A percentile compares a stretch with the other conserved stretches of the same genome.
Conservation (phyloP, 495 filamentous ascomycete species). For the Talaromyces adpressus region DNA sequence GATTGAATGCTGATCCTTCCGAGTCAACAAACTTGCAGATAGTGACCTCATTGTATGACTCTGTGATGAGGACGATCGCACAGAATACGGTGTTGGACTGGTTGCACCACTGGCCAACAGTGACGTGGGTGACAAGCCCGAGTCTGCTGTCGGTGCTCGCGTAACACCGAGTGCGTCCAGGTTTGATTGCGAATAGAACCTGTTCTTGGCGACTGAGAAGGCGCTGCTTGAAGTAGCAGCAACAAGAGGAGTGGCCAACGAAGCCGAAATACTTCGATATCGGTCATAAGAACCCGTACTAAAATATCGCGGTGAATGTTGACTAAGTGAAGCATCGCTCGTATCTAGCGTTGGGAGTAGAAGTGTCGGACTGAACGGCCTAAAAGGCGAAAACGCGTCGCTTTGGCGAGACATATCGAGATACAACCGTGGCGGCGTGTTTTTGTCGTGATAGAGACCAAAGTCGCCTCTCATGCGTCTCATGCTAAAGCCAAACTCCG, state of each 20-base stretch:
- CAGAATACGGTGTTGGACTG: neutral
- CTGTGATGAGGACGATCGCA: neutral
- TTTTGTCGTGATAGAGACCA: neutral
- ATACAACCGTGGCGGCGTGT: neutral
- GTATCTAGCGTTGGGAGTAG: neutral
- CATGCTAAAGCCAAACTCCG: constrained; percentile 2
- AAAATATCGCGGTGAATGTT: neutral
- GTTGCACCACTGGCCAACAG: neutral
- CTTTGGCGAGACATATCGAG: constrained; percentile 1
- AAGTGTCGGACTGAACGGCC: neutral
- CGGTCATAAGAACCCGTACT: neutral
- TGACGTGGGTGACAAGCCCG: neutral
- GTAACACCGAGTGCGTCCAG: neutral
- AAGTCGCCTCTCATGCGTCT: neutral
- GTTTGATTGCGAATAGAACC: constrained; percentile 5
- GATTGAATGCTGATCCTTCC: neutral
- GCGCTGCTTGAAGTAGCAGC: neutral
- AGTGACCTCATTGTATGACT: constrained; percentile 1
- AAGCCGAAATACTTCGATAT: neutral
- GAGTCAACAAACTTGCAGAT: neutral
- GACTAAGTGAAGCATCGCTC: neutral
- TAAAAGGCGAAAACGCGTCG: neutral
- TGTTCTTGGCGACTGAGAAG: neutral
- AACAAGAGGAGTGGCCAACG: neutral
- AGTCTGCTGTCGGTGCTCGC: neutral